Percentiles rank a stretch among this genome's conserved stretches.
These are phyloP conservation scores for Elsinoe necatrix DNA, from an alignment of 2,329 filamentous ascomycete species.

Conservation along the genomic window DNA sequence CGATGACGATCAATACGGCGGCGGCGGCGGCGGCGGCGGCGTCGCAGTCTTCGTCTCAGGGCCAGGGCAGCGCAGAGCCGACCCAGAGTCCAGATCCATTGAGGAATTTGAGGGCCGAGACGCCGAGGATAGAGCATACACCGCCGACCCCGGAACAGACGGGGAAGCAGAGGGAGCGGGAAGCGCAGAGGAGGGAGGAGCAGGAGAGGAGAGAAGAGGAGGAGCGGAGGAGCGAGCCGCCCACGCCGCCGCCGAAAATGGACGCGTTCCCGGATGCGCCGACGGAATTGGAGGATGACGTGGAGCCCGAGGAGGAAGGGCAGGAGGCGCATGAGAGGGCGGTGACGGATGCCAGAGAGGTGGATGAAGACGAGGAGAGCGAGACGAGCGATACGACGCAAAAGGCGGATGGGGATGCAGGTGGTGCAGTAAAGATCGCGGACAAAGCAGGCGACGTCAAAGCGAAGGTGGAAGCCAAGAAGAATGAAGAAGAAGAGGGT, in stretches of 20 bases:
- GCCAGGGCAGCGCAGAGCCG: constrained; percentile 23
- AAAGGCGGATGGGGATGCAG: constrained; percentile 4
- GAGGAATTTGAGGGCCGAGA: constrained; percentile 21
- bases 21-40: constrained; percentile 18
- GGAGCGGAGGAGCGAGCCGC: constrained; percentile 18
- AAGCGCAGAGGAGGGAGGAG: background rate
- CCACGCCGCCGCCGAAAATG: constrained; percentile 26
- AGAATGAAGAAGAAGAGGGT: constrained; percentile 1
- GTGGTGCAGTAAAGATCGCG: background rate
- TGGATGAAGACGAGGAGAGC: constrained; percentile 10
- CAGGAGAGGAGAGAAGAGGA: background rate
- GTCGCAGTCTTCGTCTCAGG: constrained; percentile 18
- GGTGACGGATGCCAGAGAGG: background rate
- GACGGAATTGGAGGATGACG: constrained; percentile 13
- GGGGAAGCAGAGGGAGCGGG: constrained; percentile 13
- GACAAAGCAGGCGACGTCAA: background rate
- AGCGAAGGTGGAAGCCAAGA: constrained; percentile 1
- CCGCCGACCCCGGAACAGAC: constrained; percentile 42
- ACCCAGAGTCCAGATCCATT: constrained; percentile 22
- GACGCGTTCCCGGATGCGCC: constrained; percentile 14
- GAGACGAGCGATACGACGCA: constrained; percentile 11
- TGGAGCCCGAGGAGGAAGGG: constrained; percentile 3
- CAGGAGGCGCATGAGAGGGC: constrained; percentile 5
- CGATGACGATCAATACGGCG: constrained; percentile 26
- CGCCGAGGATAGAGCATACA: constrained; percentile 43